Evolutionary conservation across 2,329 filamentous ascomycete genomes (phyloP), one percentile per base, ranked within the genome.

Genomic region (Simplicillium aogashimaense): DNA sequence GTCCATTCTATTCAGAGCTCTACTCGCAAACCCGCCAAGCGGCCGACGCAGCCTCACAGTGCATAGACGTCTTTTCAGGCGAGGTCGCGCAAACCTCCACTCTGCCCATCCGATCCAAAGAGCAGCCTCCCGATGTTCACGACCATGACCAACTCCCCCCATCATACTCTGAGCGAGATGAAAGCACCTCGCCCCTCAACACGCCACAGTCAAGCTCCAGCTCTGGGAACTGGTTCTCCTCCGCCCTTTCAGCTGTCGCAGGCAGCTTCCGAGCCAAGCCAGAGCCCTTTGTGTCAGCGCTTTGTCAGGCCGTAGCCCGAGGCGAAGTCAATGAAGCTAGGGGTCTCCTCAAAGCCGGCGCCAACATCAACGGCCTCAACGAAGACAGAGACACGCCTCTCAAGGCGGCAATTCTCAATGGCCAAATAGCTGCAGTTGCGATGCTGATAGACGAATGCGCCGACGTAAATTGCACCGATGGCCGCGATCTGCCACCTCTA

Each of bases 351-450:
- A 43, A 48, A 3, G 55, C 62, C 35, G 61, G 61, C 7, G 58
- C 55, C 29, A 60, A 58, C 30, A 52, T 61, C 20, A 56, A 61
- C 39, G 59, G 60, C 3, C 50, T 53, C n/a, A 55, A 64, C 25
- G 61, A 58, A 2, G 46, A 60, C 6, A 54, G 60, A 1, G 53
- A 59, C 28, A 59, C 55, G 0, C 51, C 61, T 2, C 44, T 64
- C 10, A 53, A 56, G 25, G 60, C 59, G 8, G 60, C 61, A 7
- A 52, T 62, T 3, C n/a, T 54, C 1, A 50, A 50, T 1, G 50
- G 61, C 31, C 52, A 59, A n/a, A 45, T 47, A 11, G 50, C 55
- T 0, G 57, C 58, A 1, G 57, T 58, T 12, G 45, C 49, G 1
- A 50, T 60, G 12, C 56, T 66, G 1, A 37, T 66, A 12, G 48